Percentiles rank a stretch among this genome's conserved stretches.
phyloP scores from a whole-genome alignment of 2,329 filamentous ascomycete species.

The Pseudogymnoascus sp. region DNA sequence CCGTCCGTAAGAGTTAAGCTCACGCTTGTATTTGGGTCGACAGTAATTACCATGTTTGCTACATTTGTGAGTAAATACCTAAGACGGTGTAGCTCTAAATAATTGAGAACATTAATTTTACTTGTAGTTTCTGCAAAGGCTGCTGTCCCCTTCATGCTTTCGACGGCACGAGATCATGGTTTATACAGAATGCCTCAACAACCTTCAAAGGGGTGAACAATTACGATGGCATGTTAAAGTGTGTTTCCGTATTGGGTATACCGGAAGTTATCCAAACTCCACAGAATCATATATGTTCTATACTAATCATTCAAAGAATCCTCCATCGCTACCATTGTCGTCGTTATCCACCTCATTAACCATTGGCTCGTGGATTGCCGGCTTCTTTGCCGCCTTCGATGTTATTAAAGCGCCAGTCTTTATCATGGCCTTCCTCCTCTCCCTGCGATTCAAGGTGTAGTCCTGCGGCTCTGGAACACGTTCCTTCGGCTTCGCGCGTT shows the following conservation, averaged over 20 bases:
- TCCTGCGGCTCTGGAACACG: constrained; percentile 13
- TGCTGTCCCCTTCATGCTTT: not conserved
- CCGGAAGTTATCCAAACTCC: constrained; percentile 3
- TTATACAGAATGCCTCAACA: not conserved
- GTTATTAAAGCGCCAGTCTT: constrained; percentile 14
- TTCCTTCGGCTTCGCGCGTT: constrained; percentile 14
- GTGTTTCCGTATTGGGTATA: not conserved
- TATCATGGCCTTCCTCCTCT: constrained; percentile 30
- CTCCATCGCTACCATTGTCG: constrained; percentile 46
- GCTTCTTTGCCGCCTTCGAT: constrained; percentile 23
- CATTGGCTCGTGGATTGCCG: constrained; percentile 17
- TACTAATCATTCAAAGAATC: constrained; percentile 46
- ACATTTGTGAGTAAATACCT: too few species aligned
- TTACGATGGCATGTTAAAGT: not conserved
- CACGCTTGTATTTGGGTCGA: too few species aligned
- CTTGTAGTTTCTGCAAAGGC: too few species aligned
- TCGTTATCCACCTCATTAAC: constrained; percentile 19
- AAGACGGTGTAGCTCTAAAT: too few species aligned
- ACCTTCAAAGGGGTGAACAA: not conserved
- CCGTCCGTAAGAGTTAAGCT: too few species aligned
- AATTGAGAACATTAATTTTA: too few species aligned
- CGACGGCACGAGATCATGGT: not conserved
- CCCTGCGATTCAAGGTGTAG: constrained; percentile 18
- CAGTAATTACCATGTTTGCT: too few species aligned
- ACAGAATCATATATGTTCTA: constrained; percentile 18